These are phyloP conservation scores for Bipolaris bicolor DNA, from an alignment of 2,329 filamentous ascomycete species.

Conservation along the genomic window DNA sequence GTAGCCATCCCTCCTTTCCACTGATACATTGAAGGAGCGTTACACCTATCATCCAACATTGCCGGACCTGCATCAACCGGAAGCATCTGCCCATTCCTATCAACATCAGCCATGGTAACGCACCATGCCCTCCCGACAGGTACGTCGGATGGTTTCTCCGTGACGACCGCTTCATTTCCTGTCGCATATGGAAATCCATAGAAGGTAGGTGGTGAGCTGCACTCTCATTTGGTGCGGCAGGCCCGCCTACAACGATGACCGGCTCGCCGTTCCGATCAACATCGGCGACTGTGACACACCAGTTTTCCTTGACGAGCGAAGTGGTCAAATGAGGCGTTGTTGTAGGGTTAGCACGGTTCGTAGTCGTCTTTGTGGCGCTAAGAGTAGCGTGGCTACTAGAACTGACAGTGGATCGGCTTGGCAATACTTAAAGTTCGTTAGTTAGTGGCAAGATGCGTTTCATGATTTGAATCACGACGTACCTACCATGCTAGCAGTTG, in stretches of 20 bases:
- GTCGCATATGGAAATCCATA: constrained; percentile 14
- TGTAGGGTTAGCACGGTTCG: background rate
- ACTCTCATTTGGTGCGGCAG: constrained; percentile 17
- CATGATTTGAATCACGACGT: too few relatives aligned
- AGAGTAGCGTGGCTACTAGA: background rate
- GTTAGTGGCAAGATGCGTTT: background rate
- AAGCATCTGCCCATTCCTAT: constrained; percentile 8
- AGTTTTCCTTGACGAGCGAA: background rate
- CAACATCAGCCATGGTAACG: constrained; percentile 15
- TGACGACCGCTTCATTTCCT: background rate
- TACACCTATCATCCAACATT: background rate
- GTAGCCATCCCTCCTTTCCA: too few relatives aligned
- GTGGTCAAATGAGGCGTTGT: background rate
- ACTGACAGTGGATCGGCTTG: background rate
- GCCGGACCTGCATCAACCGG: constrained; percentile 9
- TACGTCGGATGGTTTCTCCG: background rate
- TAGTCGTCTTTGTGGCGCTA: background rate
- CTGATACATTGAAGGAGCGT: background rate
- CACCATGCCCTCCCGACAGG: constrained; percentile 3
- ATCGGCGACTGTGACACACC: constrained; percentile 25
- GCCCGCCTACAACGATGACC: constrained; percentile 14
- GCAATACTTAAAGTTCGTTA: background rate
- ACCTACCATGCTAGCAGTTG: background rate
- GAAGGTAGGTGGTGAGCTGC: constrained; percentile 13
- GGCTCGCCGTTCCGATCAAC: constrained; percentile 12